phyloP scores from a whole-genome alignment of 2,329 filamentous ascomycete species.

The Didymella segeticola region DNA sequence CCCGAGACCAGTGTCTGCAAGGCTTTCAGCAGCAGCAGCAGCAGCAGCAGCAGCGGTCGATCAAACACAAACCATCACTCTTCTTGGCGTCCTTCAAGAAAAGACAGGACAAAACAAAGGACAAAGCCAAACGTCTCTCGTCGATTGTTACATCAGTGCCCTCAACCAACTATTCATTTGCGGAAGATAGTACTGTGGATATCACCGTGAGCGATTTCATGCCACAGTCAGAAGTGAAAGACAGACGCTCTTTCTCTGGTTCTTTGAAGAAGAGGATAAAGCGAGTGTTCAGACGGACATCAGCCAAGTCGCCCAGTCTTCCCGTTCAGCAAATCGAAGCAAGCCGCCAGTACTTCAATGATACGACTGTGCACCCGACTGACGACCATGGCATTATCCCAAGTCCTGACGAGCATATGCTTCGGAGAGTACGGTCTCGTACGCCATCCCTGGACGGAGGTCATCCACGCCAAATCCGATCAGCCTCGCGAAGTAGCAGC shows the following conservation, averaged over 20 bases:
- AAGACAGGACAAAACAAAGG: slow-evolving; percentile 42
- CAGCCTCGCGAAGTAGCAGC: slow-evolving; percentile 32
- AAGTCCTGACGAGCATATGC: slow-evolving; percentile 51
- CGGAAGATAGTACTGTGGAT: slow-evolving; percentile 23
- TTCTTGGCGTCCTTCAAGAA: slow-evolving; percentile 55
- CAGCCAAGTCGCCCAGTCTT: slow-evolving; percentile 41
- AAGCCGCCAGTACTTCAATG: slow-evolving; percentile 45
- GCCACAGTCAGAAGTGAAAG: slow-evolving; percentile 54
- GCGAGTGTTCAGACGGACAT: slow-evolving; percentile 59
- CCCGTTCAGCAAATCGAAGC: slow-evolving; percentile 63
- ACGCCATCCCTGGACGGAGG: slow-evolving; percentile 32
- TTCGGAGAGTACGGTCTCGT: slow-evolving; percentile 50
- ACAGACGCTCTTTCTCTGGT: slow-evolving; percentile 67
- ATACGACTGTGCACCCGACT: slow-evolving; percentile 17
- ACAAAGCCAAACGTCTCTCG: slow-evolving; percentile 21
- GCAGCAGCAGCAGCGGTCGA: slow-evolving; percentile 42
- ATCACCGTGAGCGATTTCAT: slow-evolving; percentile 29
- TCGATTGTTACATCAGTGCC: slow-evolving; percentile 1
- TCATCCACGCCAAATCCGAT: slow-evolving; percentile 17
- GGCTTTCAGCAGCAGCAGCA: slow-evolving; percentile 46
- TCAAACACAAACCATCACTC: slow-evolving; percentile 53
- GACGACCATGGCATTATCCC: slow-evolving; percentile 45
- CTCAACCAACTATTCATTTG: slow-evolving; percentile 17
- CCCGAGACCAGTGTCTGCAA: slow-evolving; percentile 51
- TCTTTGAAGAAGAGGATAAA: slow-evolving; percentile 68